Conservation (phyloP, 441 rosid genomes). For the Erodium texanum region DNA sequence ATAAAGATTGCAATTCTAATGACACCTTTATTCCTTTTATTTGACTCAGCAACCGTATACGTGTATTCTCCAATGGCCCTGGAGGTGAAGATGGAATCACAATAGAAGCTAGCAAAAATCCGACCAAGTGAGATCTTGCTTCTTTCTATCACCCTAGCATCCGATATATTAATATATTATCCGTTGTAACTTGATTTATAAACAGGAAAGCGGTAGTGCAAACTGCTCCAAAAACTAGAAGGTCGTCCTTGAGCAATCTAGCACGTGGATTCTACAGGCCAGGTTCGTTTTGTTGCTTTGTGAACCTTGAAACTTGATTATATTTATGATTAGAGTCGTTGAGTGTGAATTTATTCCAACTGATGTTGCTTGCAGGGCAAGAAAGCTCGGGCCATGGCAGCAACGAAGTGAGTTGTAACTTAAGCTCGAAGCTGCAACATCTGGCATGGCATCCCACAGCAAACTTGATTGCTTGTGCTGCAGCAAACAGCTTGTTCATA, state of each 20-base stretch:
- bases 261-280: slow-evolving; percentile 46
- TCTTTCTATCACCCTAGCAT: background rate
- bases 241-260: slow-evolving; percentile 52
- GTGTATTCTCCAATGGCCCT: slow-evolving; percentile 40
- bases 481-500: slow-evolving; percentile 55
- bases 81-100: slow-evolving; percentile 43
- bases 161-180: background rate
- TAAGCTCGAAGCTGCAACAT: slow-evolving; percentile 45
- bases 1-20: slow-evolving; percentile 15
- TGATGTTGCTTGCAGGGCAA: slow-evolving; percentile 25
- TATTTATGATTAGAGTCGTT: background rate
- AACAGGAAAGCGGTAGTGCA: slow-evolving; percentile 35
- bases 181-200: slow-evolving; percentile 6
- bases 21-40: slow-evolving; percentile 15
- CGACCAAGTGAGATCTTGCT: slow-evolving; percentile 37
- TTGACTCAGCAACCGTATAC: slow-evolving; percentile 41
- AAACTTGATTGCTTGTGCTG: slow-evolving; percentile 52
- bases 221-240: slow-evolving; percentile 36
- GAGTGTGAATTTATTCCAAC: background rate
- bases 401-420: slow-evolving; percentile 26
- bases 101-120: slow-evolving; percentile 44
- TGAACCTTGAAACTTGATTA: background rate
- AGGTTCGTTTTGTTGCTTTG: slow-evolving; percentile 25
- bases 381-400: slow-evolving; percentile 25
- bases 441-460: slow-evolving; percentile 53